These are phyloP conservation scores for Pontederia crassipes DNA, from an alignment of 176 grass and related monocot species.

Conservation along the genomic window DNA sequence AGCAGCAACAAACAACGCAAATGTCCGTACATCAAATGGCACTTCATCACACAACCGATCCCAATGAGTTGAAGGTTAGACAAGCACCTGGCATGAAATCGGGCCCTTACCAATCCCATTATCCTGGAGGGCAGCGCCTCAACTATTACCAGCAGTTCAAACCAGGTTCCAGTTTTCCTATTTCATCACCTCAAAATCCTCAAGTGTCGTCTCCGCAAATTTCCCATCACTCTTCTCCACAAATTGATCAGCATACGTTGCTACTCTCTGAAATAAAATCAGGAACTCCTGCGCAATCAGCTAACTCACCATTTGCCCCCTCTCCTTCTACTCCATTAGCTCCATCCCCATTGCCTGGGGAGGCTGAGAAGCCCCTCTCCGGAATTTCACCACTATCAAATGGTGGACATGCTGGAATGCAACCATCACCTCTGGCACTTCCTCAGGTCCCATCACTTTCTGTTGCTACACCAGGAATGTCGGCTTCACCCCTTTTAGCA, in stretches of 20 bases:
- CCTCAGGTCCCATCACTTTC: not conserved
- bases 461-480: conserved; percentile 13
- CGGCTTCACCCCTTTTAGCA: conserved; percentile 3
- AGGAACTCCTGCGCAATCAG: conserved; percentile 66
- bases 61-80: conserved; percentile 63
- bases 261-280: conserved; percentile 70
- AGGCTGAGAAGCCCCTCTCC: conserved; percentile 58
- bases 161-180: conserved; percentile 45
- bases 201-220: conserved; percentile 96
- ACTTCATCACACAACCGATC: conserved; percentile 52
- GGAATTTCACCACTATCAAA: conserved; percentile 52
- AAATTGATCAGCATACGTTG: conserved; percentile 74
- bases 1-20: conserved; percentile 6
- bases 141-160: conserved; percentile 41
- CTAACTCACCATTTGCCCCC: conserved; percentile 69
- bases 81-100: conserved; percentile 65
- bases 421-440: conserved; percentile 36
- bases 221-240: conserved; percentile 49
- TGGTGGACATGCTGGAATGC: conserved; percentile 42
- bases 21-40: conserved; percentile 3
- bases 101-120: conserved; percentile 62
- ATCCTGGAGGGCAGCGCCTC: conserved; percentile 18
- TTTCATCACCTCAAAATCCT: conserved; percentile 82
- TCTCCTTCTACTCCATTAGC: conserved; percentile 75
- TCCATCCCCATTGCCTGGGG: conserved; percentile 70